Evolutionary conservation across 257 asterid species (phyloP).

Genomic region (Capsicum chinense): DNA sequence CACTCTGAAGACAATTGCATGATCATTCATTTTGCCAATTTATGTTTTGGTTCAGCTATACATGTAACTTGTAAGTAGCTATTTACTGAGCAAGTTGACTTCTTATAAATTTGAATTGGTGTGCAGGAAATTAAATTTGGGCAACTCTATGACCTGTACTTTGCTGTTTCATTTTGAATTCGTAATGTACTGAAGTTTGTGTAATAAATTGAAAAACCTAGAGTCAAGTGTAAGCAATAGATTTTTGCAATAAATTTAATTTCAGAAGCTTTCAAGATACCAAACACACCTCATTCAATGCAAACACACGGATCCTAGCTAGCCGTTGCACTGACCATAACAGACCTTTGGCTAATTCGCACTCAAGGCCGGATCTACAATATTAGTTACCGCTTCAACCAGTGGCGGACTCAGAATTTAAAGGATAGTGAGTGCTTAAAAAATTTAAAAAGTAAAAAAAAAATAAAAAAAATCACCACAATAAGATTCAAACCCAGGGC

Average conservation of each 20-base stretch:
- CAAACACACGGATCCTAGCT: conserved; percentile 17
- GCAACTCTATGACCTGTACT: conserved; percentile 15
- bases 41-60: conserved; percentile 22
- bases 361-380: background rate
- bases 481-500: no score
- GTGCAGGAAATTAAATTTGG: conserved; percentile 14
- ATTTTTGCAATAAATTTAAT: conserved; percentile 3
- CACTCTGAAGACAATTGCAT: background rate
- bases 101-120: background rate
- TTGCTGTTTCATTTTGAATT: conserved; percentile 15
- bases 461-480: no score
- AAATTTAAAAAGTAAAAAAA: no score
- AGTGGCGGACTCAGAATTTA: no score
- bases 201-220: conserved; percentile 25
- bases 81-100: conserved; percentile 21
- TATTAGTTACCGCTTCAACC: background rate
- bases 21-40: conserved; percentile 27
- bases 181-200: background rate
- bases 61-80: background rate
- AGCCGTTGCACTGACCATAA: conserved; percentile 20
- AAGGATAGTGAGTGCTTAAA: no score
- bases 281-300: conserved; percentile 17
- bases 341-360: background rate
- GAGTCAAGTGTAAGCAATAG: background rate
- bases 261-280: conserved; percentile 14